Conservation (phyloP, 2,329 filamentous ascomycete species). For the Emmonsia crescens region DNA sequence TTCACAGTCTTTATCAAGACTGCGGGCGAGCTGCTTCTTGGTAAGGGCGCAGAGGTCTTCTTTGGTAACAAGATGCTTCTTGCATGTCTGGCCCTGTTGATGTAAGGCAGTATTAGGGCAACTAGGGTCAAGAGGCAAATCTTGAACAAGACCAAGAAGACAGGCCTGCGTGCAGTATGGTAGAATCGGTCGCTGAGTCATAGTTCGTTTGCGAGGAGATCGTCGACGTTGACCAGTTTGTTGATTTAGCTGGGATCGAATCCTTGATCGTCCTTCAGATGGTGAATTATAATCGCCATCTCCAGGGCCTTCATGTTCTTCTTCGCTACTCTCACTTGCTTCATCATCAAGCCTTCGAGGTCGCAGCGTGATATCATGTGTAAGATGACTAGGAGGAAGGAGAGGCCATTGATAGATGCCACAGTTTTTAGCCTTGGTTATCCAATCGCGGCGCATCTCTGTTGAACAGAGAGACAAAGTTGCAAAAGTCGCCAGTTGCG, state of each 20-base stretch:
- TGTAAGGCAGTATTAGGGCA: constrained; percentile 18
- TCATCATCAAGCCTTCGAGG: background rate
- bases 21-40: background rate
- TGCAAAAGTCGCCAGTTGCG: background rate
- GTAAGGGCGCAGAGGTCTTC: background rate
- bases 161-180: constrained; percentile 20
- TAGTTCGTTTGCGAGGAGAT: background rate
- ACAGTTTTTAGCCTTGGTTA: constrained; percentile 1
- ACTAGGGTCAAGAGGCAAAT: constrained; percentile 11
- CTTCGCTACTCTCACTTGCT: constrained; percentile 2
- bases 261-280: background rate
- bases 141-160: constrained; percentile 16
- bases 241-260: background rate
- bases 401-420: constrained; percentile 4
- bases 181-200: background rate
- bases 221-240: background rate
- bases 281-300: background rate
- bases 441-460: background rate
- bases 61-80: constrained; percentile 9
- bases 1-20: background rate
- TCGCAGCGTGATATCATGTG: background rate
- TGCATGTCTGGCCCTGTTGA: constrained; percentile 6
- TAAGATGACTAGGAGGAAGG: background rate
- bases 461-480: background rate
- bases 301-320: background rate